Evolutionary conservation across 148 eudicot species (phyloP).

Genomic region (Rhododendron vialii): DNA sequence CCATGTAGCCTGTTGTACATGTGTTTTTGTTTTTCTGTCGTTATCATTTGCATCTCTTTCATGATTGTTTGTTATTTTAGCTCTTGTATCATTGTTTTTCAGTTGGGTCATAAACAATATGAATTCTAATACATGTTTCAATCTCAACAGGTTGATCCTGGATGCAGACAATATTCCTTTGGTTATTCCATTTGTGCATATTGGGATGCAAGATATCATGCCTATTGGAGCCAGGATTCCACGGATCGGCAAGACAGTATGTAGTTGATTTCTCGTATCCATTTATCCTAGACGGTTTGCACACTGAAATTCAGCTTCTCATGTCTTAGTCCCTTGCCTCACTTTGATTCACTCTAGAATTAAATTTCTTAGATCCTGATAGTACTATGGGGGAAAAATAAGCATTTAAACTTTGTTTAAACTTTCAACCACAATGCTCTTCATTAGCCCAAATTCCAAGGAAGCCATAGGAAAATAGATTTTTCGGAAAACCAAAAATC

Average conservation of each 20-base stretch:
- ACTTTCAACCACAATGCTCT: neutral
- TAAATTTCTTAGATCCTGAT: neutral
- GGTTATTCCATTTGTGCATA: slow-evolving; percentile 90
- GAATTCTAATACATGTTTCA: slow-evolving; percentile 7
- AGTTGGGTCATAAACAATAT: neutral
- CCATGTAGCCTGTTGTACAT: neutral
- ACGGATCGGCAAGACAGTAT: slow-evolving; percentile 73
- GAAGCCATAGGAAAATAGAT: neutral
- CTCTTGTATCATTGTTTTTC: neutral
- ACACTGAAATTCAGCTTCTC: neutral
- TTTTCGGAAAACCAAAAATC: too few species aligned
- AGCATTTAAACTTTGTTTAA: too few species aligned
- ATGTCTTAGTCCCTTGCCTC: neutral
- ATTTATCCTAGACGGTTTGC: neutral
- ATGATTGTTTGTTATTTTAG: neutral
- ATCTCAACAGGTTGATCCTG: slow-evolving; percentile 58
- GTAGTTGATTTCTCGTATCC: slow-evolving; percentile 8
- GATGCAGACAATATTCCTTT: slow-evolving; percentile 82
- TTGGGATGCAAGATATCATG: slow-evolving; percentile 97
- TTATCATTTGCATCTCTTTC: neutral
- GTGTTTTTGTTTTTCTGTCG: neutral
- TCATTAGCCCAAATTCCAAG: neutral
- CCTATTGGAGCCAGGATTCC: slow-evolving; percentile 88
- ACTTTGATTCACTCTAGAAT: neutral
- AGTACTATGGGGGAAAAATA: neutral